Base-by-base conservation (phyloP, 2,329 filamentous ascomycete genomes). In the Spiromastix sp. region DNA sequence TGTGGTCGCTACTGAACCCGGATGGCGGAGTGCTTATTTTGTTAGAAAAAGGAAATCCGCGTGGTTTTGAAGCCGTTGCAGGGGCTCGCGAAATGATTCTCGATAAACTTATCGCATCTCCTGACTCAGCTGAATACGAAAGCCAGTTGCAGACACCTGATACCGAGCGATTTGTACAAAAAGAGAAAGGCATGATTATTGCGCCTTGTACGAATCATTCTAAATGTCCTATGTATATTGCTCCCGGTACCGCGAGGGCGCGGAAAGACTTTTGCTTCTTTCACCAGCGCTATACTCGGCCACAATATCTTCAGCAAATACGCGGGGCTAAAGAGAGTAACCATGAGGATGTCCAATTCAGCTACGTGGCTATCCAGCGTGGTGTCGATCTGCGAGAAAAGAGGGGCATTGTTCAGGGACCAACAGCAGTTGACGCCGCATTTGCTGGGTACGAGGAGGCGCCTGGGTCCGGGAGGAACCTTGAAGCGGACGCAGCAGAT, bases 191-290 rank as follows among this genome's bases (percentile, higher is more conserved):
- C 38, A 78, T 78, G 73, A 78, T 80, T 44, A 61, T 80, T 36
- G 51, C 65, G 2, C 66, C 66, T 8, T 98, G 91, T 64, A 95
- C 91, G 0, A 96, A 86, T 56, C 91, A 98, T 56, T 67, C 70
- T 6, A 70, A 72, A 38, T 98, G 91, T 47, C 91, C 91, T 0
- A 93, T 98, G 83, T 95, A 94, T 54, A 66, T 71, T 13, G 67
- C 70, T 0, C 71, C 79, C 1, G 85, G 86, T 0, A 67, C 80
- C 36, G 77, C 74, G 36, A 64, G 64, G 18, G 85, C 86, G 4
- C 76, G 89, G 37, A 87, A 86, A 49, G 87, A 96, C 52, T 91
- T 81, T 53, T 98, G 91, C 59, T 83, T 81, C 57, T 96, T 98
- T 58, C 73, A 70, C 42, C 91, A 98, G 61, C 77, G 91, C 30